phyloP scores from a whole-genome alignment of 1,139 yeast genomes.

The Lodderomyces metapsilosis region DNA sequence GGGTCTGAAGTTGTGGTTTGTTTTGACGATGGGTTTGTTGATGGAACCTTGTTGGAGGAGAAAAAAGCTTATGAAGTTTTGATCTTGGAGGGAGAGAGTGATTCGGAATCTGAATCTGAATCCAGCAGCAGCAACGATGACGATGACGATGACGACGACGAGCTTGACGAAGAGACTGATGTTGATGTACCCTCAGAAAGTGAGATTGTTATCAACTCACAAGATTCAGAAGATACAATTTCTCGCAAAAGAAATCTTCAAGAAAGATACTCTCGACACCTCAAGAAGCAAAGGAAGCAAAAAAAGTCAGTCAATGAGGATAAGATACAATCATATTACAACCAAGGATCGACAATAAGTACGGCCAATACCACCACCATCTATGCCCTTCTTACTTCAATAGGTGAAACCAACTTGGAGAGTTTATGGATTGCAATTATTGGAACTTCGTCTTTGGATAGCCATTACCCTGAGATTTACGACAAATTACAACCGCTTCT shows the following conservation, averaged over 20 bases:
- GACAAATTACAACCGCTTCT: conserved; percentile 69
- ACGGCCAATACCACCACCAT: conserved; percentile 78
- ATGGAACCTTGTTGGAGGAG: conserved; percentile 52
- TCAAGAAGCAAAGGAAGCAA: conserved; percentile 30
- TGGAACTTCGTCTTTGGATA: conserved; percentile 83
- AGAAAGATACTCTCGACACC: conserved; percentile 24
- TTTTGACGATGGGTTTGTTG: conserved; percentile 82
- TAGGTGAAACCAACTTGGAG: conserved; percentile 61
- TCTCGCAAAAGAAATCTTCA: conserved; percentile 32
- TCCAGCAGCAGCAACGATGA: conserved; percentile 24
- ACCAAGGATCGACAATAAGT: conserved; percentile 76
- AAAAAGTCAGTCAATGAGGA: conserved; percentile 54
- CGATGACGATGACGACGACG: conserved; percentile 19
- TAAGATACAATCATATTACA: conserved; percentile 66
- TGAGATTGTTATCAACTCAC: conserved; percentile 24
- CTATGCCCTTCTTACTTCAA: conserved; percentile 73
- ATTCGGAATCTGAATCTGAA: conserved; percentile 9
- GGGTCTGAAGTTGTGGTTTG: conserved; percentile 81
- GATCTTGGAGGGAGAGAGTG: conserved; percentile 30
- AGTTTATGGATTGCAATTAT: conserved; percentile 84
- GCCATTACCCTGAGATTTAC: conserved; percentile 74
- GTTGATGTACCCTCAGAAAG: conserved; percentile 26
- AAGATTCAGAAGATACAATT: conserved; percentile 35
- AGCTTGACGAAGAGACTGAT: conserved; percentile 21
- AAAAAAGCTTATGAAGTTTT: conserved; percentile 55